Conservation (phyloP, 441 rosid species). For the Corymbia calophylla region DNA sequence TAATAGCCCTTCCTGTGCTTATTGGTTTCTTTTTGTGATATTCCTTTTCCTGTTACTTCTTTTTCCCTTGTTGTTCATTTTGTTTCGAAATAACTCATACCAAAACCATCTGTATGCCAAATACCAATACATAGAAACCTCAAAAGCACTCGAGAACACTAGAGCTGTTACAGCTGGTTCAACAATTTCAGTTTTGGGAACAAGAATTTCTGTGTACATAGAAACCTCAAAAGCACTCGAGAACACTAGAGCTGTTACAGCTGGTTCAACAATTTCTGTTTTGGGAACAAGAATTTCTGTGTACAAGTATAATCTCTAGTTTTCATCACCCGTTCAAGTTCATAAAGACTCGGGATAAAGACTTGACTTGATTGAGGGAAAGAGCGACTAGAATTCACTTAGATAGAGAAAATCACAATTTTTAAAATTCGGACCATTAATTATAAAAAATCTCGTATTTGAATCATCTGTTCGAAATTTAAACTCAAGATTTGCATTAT, state of each 20-base stretch:
- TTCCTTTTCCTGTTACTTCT: not conserved
- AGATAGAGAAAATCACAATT: not conserved
- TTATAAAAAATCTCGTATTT: not conserved
- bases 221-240: not conserved
- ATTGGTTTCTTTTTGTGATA: not conserved
- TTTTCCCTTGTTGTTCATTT: not conserved
- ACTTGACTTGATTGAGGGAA: not conserved
- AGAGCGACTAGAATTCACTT: not conserved
- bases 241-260: not conserved
- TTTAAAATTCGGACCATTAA: not conserved
- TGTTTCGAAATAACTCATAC: not conserved
- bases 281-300: not conserved
- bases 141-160: not conserved
- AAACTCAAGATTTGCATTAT: accelerated
- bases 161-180: not conserved
- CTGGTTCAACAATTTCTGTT: not conserved
- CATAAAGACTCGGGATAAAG: not conserved
- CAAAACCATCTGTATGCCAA: not conserved
- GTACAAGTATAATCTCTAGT: not conserved
- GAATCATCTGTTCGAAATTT: accelerated
- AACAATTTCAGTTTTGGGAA: not conserved
- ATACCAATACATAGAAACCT: not conserved
- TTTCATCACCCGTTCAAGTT: accelerated
- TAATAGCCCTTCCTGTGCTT: not conserved
- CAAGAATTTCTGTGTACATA: not conserved